Base-by-base conservation (phyloP, 768 basidiomycete genomes). In the Russula sp. region DNA sequence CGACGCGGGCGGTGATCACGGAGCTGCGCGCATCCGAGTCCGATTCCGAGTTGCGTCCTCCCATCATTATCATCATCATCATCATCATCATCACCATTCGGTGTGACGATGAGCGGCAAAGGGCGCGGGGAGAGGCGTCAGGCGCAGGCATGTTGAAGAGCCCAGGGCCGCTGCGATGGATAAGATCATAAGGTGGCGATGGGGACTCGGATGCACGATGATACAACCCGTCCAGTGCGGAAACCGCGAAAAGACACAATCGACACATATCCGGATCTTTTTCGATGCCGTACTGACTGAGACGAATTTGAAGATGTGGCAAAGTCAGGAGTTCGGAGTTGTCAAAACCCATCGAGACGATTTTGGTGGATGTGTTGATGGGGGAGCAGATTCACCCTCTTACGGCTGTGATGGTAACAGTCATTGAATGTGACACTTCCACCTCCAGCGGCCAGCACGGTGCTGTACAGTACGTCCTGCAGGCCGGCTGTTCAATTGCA, bases 71-170 rank as follows among this genome's bases (percentile, higher is more conserved):
- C n/a, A 5, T 16, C n/a, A 2, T 7, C 70, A 4, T 70, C 62
- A 16, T 63, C 56, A 10, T 29, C 25, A 29, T 29, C 25, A 29
- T 29, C 25, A 29, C 25, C 25, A 29, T 29, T 29, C 25, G 87
- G 82, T 8, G 80, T 77, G 46, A 93, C 67, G 58, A 89, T 77
- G 36, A 93, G 75, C 6, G 93, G 73, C 14, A 93, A 77, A 0
- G 90, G 91, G 2, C 92, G 80, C 73, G 94, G 92, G 10, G 88
- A 89, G 36, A 90, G 78, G 36, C 67, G 64, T 92, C 93, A 95
- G 22, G 79, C 68, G 8, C 78, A 62, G 6, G 66, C 69, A 91
- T 78, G 66, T 90, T 91, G 2, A 2, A 11, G 38, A 47, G 13
- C 49, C 22, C 43, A 36, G 52, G 16, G 41, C 29, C 20, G 20